phyloP scores from a whole-genome alignment of 305 asterid species.

The Solanum hybrid region DNA sequence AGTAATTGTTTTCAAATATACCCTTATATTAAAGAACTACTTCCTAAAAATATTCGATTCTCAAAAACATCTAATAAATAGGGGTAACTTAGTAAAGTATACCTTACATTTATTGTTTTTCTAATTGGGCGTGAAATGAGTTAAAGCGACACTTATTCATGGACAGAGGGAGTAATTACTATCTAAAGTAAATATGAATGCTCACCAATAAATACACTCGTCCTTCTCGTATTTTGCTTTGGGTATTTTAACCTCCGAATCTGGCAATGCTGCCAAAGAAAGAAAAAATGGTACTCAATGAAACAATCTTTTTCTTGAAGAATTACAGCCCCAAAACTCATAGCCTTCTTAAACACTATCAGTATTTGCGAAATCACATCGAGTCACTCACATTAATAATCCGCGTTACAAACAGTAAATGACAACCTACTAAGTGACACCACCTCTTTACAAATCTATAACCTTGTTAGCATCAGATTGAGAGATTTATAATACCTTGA shows the following conservation, averaged over 20 bases:
- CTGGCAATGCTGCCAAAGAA: constrained; percentile 36
- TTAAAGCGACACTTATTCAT: background rate
- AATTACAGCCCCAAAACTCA: background rate
- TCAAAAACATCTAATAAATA: too few relatives aligned
- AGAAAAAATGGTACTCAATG: background rate
- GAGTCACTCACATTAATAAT: background rate
- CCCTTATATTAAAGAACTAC: background rate
- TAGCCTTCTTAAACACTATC: background rate
- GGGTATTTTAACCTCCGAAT: constrained; percentile 33
- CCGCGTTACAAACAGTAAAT: background rate
- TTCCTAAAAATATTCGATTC: too few relatives aligned
- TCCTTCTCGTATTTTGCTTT: constrained; percentile 13
- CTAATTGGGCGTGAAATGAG: background rate
- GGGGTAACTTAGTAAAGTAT: background rate
- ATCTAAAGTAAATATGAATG: background rate
- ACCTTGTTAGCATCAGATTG: background rate
- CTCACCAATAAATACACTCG: constrained; percentile 54
- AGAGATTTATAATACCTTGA: constrained; percentile 24
- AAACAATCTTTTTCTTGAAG: background rate
- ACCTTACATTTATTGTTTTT: background rate
- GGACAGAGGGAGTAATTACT: background rate
- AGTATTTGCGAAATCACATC: background rate
- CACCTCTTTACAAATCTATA: background rate
- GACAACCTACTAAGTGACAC: background rate
- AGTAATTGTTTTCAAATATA: background rate